Evolutionary conservation across 805 yeast genomes (phyloP).

Genomic region (Candida awuae): DNA sequence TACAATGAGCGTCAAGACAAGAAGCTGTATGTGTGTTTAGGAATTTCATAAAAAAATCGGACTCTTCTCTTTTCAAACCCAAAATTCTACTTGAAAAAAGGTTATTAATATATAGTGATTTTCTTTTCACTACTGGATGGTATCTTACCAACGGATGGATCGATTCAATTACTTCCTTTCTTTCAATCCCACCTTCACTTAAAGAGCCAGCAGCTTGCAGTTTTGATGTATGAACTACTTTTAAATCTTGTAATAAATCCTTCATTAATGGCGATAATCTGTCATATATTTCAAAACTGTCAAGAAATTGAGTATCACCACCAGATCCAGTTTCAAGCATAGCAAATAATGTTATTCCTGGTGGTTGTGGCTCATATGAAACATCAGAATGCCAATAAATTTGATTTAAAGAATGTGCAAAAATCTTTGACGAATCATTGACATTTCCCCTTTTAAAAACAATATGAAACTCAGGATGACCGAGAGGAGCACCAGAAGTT

Average conservation of each 20-base stretch:
- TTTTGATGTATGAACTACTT: conserved; percentile 61
- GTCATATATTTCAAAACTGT: conserved; percentile 60
- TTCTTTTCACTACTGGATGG: conserved; percentile 64
- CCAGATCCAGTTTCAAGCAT: conserved; percentile 58
- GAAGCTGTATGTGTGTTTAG: conserved; percentile 44
- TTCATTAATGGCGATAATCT: conserved; percentile 61
- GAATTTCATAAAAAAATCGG: conserved; percentile 49
- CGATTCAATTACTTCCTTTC: conserved; percentile 55
- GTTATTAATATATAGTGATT: conserved; percentile 47
- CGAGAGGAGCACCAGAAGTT: conserved; percentile 60
- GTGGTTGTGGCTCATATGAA: conserved; percentile 65
- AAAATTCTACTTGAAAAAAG: conserved; percentile 61
- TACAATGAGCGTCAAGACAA: conserved; percentile 52
- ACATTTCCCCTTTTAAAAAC: conserved; percentile 45
- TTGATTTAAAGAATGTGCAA: conserved; percentile 31
- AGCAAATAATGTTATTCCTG: conserved; percentile 60
- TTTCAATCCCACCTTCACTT: conserved; percentile 48
- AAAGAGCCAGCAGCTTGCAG: conserved; percentile 59
- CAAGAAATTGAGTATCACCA: conserved; percentile 79
- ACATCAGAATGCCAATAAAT: conserved; percentile 67
- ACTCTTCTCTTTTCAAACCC: conserved; percentile 67
- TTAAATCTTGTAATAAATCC: conserved; percentile 49
- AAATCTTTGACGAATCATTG: conserved; percentile 31
- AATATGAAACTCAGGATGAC: conserved; percentile 52
- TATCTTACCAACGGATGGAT: conserved; percentile 64